Base-by-base conservation (phyloP, 148 eudicot species). In the Pouteria glomerata region DNA sequence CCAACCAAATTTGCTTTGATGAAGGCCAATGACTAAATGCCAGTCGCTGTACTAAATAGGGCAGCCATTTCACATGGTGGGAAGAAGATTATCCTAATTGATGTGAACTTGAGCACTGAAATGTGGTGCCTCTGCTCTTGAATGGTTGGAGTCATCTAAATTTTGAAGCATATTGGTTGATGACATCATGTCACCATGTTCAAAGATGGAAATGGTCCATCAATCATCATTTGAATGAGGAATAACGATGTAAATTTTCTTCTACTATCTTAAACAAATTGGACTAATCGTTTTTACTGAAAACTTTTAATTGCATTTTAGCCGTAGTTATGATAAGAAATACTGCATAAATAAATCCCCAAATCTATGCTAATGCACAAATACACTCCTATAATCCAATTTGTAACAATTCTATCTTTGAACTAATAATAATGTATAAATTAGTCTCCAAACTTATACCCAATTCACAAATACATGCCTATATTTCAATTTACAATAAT, bases 51-150 rank as follows among this genome's bases (percentile, higher is more conserved):
- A 33, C 57, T 13, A 67, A 67, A 19, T 12, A 31, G 19, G 55
- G 23, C 1, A 21, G 14, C 18, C 1, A 8, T 27, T 50, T 31
- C 44, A 8, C 3, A 51, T 30, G 27, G 70, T 48, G 45, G 0
- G 21, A 7, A 33, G 60, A 68, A 34, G 44, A 51, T 48, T 51
- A 52, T 52, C 71, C 12, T 51, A 47, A 18, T 21, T 18, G 70
- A 67, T 14, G 14, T 6, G 33, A 44, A 64, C 21, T 64, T 64
- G 52, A 42, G 33, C 69, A 68, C 39, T 68, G 30, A 34, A 68
- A 21, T 52, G 30, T 34, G 59, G 24, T 68, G 59, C 45, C 24
- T 19, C 59, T 50, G 42, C 45, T 66, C 15, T 35, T 15, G n/a
- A 29, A 26, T 29, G 35, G 63, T 29, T 15, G 39, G n/a, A 58